Evolutionary conservation across 208 protist genomes (phyloP).

Genomic region (Strigomonas culicis): DNA sequence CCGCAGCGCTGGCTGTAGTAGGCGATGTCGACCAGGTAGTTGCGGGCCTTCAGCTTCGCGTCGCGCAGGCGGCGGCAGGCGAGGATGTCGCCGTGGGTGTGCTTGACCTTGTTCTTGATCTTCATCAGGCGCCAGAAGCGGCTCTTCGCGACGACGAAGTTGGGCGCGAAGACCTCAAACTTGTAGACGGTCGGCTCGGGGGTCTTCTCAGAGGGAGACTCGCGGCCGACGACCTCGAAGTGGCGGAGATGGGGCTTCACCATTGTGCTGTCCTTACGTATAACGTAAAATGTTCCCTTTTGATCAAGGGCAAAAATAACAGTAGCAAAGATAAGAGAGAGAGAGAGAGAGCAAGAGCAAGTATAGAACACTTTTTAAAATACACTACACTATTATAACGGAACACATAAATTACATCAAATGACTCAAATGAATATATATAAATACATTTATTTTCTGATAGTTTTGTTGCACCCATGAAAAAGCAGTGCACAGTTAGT

Average conservation of each 20-base stretch:
- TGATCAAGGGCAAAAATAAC: no score
- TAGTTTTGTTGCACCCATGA: no score
- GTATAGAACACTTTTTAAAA: background rate
- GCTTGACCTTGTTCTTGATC: conserved; percentile 98
- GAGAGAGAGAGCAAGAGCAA: conserved; percentile 12
- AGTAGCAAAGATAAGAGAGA: conserved; percentile 6
- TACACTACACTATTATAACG: conserved; percentile 7
- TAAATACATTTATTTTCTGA: no score
- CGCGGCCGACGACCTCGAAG: conserved; percentile 95
- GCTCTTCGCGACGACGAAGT: conserved; percentile 97
- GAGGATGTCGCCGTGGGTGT: conserved; percentile 96
- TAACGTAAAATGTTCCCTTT: background rate
- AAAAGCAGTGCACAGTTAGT: no score
- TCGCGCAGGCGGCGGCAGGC: conserved; percentile 94
- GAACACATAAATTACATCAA: conserved; percentile 4
- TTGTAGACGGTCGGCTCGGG: conserved; percentile 96
- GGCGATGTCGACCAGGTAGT: conserved; percentile 98
- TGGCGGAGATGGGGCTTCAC: conserved; percentile 86
- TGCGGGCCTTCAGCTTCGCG: conserved; percentile 96
- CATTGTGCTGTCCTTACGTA: conserved; percentile 94
- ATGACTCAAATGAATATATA: no score
- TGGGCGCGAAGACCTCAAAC: conserved; percentile 98
- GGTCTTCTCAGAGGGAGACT: conserved; percentile 90
- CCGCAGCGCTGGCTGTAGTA: conserved; percentile 98
- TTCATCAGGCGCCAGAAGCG: conserved; percentile 99